Evolutionary conservation across 2,329 filamentous ascomycete species (phyloP), one percentile per base, ranked within the genome.

Genomic region (Cercospora sojina): DNA sequence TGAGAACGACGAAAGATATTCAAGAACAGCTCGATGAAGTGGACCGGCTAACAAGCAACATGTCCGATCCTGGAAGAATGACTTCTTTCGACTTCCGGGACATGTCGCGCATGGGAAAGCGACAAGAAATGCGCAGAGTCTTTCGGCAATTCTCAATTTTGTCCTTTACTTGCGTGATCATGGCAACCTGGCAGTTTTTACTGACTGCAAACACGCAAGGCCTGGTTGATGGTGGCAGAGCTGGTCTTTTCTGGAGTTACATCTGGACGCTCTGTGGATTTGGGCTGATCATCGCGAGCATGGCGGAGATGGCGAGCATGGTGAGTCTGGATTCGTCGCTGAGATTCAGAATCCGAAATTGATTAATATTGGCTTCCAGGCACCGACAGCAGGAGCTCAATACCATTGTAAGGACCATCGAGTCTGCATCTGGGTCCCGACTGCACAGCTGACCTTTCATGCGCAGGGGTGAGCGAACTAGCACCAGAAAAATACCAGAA

Each of bases 131-230:
- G 73, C 79, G 79, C 78, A 76, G 83, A 64, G 83, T 83, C 66
- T 85, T 85, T 65, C 76, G 79, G 4, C 81, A 82, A 68, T 70
- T 83, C 57, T 81, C 82, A 1, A 83, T 83, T 10, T 72, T 85
- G n/a, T 81, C 81, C 1, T 84, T 85, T 62, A 81, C 80, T 23
- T 82, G 82, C 64, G 81, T 83, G 9, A 78, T 83, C 47, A 80
- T 84, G 73, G 81, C 80, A 49, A 84, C 84, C 0, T 86, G 84
- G 84, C 84, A 86, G 69, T 79, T 80, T 16, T 74, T 80, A 4
- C 71, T 84, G 3, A 76, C 78, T 71, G 79, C 69, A 4, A 73
- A 73, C 53, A 71, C 65, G 5, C 71, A 73, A 62, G 69, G 66
- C 3, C 51, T 70, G 49, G 69, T 70, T 5, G 64, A 66, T 55